Percentiles rank a stretch among this genome's conserved stretches.
phyloP scores from a whole-genome alignment of 768 basidiomycete genomes.

The Boletus sp. region DNA sequence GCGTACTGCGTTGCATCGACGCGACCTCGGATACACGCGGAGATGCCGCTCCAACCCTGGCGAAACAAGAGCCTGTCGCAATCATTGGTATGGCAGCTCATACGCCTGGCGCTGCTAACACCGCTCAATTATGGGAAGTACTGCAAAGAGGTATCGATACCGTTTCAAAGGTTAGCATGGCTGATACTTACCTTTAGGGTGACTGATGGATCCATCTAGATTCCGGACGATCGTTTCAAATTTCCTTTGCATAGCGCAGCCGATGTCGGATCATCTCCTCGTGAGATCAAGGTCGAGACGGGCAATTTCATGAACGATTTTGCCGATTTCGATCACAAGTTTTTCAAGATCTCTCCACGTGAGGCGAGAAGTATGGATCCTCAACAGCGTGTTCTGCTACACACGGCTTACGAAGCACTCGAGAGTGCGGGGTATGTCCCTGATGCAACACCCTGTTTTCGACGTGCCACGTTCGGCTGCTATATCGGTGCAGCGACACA shows the following conservation, averaged over 20 bases:
- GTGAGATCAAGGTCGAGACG: constrained; percentile 48
- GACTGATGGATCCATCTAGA: constrained; percentile 37
- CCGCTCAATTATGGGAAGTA: constrained; percentile 54
- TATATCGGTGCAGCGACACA: constrained; percentile 69
- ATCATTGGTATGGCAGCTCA: constrained; percentile 71
- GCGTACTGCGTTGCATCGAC: constrained; percentile 15
- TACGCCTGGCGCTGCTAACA: constrained; percentile 48
- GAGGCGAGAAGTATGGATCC: constrained; percentile 78
- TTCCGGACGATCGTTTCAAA: constrained; percentile 59
- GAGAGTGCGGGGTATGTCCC: constrained; percentile 73
- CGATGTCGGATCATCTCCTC: constrained; percentile 30
- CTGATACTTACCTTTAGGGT: background rate
- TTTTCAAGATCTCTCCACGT: constrained; percentile 72
- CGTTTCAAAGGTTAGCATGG: constrained; percentile 47
- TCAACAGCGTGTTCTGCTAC: constrained; percentile 68
- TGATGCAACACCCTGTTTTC: constrained; percentile 48
- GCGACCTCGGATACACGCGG: constrained; percentile 9
- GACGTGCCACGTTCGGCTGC: constrained; percentile 57
- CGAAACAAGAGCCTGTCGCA: constrained; percentile 55
- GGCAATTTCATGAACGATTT: constrained; percentile 64
- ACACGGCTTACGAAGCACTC: constrained; percentile 64
- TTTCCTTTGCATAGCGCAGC: constrained; percentile 37
- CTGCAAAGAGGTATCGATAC: constrained; percentile 58
- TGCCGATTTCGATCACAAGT: constrained; percentile 64
- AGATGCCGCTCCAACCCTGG: background rate